Evolutionary conservation across 2,329 filamentous ascomycete species (phyloP).

Genomic region (Aspergillus melleus): DNA sequence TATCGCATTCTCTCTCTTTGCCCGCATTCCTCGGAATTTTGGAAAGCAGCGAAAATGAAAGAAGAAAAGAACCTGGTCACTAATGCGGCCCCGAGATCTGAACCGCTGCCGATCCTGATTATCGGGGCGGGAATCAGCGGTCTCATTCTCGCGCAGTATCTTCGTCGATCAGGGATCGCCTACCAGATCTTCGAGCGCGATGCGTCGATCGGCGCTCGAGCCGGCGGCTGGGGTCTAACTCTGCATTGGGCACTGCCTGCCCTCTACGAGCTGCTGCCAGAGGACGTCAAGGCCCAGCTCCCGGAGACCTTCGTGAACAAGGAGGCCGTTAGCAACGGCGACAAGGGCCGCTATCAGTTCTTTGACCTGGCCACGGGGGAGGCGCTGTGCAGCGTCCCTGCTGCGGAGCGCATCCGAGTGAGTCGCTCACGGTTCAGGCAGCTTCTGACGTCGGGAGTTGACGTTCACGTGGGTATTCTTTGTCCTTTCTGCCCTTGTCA

Average conservation of each 20-base stretch:
- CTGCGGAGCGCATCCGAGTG: slow-evolving; percentile 50
- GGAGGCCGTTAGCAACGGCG: slow-evolving; percentile 49
- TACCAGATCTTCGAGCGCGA: slow-evolving; percentile 46
- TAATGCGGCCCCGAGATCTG: background rate
- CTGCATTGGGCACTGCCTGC: slow-evolving; percentile 62
- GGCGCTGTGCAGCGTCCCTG: slow-evolving; percentile 47
- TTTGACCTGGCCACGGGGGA: slow-evolving; percentile 56
- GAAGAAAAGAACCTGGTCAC: background rate
- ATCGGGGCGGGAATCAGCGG: slow-evolving; percentile 47
- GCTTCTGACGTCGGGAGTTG: slow-evolving; percentile 48
- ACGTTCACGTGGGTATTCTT: slow-evolving; percentile 43
- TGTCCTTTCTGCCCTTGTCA: background rate
- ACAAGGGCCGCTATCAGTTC: slow-evolving; percentile 54
- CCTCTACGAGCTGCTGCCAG: slow-evolving; percentile 54
- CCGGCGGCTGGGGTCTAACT: slow-evolving; percentile 63
- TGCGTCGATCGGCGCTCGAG: slow-evolving; percentile 48
- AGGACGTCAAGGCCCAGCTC: slow-evolving; percentile 47
- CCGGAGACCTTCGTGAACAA: slow-evolving; percentile 56
- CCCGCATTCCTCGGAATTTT: background rate
- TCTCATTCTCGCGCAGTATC: slow-evolving; percentile 43
- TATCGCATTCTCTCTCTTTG: background rate
- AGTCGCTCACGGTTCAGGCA: slow-evolving; percentile 49
- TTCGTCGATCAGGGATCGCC: slow-evolving; percentile 34
- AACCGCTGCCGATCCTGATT: slow-evolving; percentile 40
- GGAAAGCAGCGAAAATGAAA: background rate